Base-by-base conservation (phyloP, 192 early-diverging fungal species). In the Chytriomyces sp. region DNA sequence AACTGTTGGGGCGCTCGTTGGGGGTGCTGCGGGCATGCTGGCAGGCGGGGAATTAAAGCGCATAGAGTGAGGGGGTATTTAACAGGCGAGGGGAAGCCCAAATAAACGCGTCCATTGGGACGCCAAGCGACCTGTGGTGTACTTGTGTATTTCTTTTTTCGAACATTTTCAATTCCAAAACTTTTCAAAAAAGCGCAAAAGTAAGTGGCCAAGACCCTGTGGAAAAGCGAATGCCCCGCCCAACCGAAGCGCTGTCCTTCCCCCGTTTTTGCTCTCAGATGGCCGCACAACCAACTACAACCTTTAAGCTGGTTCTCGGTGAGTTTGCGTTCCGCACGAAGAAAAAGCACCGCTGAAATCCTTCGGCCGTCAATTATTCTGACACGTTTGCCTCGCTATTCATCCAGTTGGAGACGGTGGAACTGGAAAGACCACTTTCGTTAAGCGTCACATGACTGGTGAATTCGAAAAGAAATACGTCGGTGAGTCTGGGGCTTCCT, bases 401-500 rank as follows among this genome's bases (percentile, higher is more conserved):
- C 57, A 60, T n/a, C 16, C 69, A 86, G 96, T 98, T 82, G 96
- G 97, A 72, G 96, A 97, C 79, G 95, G 96, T 83, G 97, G 96
- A 82, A 97, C 97, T 26, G 97, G 97, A 78, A 99, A 99, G 89
- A 98, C 97, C 72, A 98, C 97, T 73, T 99, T 99, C 80, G 96
- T 99, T 78, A 99, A 98, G 91, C 96, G 97, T 79, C 97, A 99
- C 80, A 92, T 94, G 85, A 95, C 95, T 69, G 97, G 97, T 81
- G 97, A 98, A 91, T 99, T 97, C 79, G 97, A 99, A 85, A 98
- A 99, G 95, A 97, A 96, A 86, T 99, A 99, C 86, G 91, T 98
- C 80, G 94, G 93, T 94, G 90, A 83, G 89, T 80, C 18, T 1
- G 24, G 18, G 13, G 35, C 35, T 35, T 13, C 24, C 2, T 16